Conservation (phyloP, 306 rosid genomes). For the Hylodesmum podocarpum region DNA sequence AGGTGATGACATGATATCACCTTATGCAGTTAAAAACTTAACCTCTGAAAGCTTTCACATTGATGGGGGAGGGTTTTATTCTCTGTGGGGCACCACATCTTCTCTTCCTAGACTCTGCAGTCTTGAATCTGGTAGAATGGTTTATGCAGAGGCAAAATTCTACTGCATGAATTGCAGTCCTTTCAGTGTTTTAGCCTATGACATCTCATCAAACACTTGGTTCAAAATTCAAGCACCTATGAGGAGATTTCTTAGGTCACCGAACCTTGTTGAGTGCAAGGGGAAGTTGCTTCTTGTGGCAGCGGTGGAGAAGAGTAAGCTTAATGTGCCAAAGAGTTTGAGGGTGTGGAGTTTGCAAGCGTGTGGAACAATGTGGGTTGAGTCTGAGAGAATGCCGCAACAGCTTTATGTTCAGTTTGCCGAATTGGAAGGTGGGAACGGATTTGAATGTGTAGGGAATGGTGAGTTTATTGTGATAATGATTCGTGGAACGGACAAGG, state of each 20-base stretch:
- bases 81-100: constrained; percentile 79
- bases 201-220: constrained; percentile 57
- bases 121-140: constrained; percentile 79
- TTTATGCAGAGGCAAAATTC: constrained; percentile 59
- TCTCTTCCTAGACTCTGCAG: constrained; percentile 78
- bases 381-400: constrained; percentile 93
- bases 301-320: constrained; percentile 88
- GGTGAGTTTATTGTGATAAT: constrained; percentile 71
- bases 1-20: constrained; percentile 94
- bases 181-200: constrained; percentile 69
- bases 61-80: constrained; percentile 78
- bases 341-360: constrained; percentile 80
- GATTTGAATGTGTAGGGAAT: constrained; percentile 75
- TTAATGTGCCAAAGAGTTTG: constrained; percentile 81
- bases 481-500: constrained; percentile 58
- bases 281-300: constrained; percentile 72
- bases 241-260: constrained; percentile 78
- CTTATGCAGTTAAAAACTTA: constrained; percentile 82
- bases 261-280: constrained; percentile 61
- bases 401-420: constrained; percentile 69
- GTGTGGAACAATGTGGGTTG: constrained; percentile 86
- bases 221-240: constrained; percentile 92
- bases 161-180: constrained; percentile 95
- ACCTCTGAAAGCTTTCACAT: constrained; percentile 86
- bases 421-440: constrained; percentile 63